Base-by-base conservation (phyloP, 257 asterid genomes). In the Handroanthus guayacan region DNA sequence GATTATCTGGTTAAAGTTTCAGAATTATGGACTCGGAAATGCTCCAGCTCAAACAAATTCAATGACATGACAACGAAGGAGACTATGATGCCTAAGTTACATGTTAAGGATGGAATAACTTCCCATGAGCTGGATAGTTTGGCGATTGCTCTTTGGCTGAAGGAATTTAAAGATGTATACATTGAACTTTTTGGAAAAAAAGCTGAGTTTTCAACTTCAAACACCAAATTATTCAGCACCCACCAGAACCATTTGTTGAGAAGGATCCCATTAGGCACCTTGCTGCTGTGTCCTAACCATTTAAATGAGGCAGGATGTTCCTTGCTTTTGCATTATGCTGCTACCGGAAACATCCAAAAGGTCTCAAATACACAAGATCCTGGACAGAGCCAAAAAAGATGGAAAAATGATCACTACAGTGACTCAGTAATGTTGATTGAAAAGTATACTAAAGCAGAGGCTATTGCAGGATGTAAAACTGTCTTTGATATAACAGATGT, bases 321-420 rank as follows among this genome's bases (percentile, higher is more conserved):
- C 13, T 61, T 86, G 82, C 84, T 90, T 79, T 82, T 92, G 86
- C 96, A 90, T 63, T 90, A 84, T 75, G 90, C 94, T 82, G 89
- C 91, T 51, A 86, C 83, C 51, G 98, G 96, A 56, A 78, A 70
- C n/a, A 57, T 84, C 52, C 66, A 50, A 44, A 83, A 77, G 63
- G 62, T 78, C 71, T 34, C 77, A 17, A 84, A 78, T 75, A 62
- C 52, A 71, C 82, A 79, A 79, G 51, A 64, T 74, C 72, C 76
- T 64, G 82, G 77, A 65, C 77, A 25, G 75, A 78, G 82, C 78
- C 83, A 68, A 52, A 81, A 75, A 74, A 68, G 88, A 72, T 55
- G 62, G 79, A 88, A 77, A 64, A 31, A 64, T 16, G 82, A 72
- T 50, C 48, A 60, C 48, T 45, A 76, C 61, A 74, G 64, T 69